Base-by-base conservation (phyloP, 164 flowering plant genomes). In the Macadamia tetraphylla region DNA sequence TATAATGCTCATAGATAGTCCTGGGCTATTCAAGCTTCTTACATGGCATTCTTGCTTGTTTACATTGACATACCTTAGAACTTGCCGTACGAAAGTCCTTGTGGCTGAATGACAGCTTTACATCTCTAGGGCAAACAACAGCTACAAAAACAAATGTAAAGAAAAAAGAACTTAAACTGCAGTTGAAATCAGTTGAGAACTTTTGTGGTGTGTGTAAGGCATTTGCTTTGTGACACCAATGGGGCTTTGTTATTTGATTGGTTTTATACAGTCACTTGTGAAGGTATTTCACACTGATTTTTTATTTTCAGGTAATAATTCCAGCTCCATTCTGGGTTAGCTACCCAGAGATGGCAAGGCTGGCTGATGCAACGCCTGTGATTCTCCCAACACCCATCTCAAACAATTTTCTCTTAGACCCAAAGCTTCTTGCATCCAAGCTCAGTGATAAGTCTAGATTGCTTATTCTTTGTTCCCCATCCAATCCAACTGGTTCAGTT, bases 251-350 rank as follows among this genome's bases (percentile, higher is more conserved):
- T 67, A 15, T 29, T 40, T 3, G 29, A 42, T 11, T 11, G 7
- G 32, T 67, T 30, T 48, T 32, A 23, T 13, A 12, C 17, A 49
- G 42, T 58, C 35, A 44, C 67, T 18, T 53, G 42, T 14, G 18
- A 52, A 69, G 31, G 42, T 32, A 40, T 62, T 23, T 62, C n/a
- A 23, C 9, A 6, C 15, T 29, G 51, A 23, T 18, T 42, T 13
- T 32, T 58, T 14, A 63, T n/a, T 35, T 67, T 62, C 83, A 94
- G 98, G 99, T 94, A 60, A 65, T 94, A 66, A 85, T 94, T 77
- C 99, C 97, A 18, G 92, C 95, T 77, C 99, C 99, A 31, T 94
- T 53, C 68, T 94, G 89, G 88, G 97, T 92, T 64, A 94, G 99
- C 77, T 94, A 92, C 84, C 97, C 97, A 31, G 99, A 92, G 81